Evolutionary conservation across 768 basidiomycete species (phyloP).

Genomic region (Trametes villosa): DNA sequence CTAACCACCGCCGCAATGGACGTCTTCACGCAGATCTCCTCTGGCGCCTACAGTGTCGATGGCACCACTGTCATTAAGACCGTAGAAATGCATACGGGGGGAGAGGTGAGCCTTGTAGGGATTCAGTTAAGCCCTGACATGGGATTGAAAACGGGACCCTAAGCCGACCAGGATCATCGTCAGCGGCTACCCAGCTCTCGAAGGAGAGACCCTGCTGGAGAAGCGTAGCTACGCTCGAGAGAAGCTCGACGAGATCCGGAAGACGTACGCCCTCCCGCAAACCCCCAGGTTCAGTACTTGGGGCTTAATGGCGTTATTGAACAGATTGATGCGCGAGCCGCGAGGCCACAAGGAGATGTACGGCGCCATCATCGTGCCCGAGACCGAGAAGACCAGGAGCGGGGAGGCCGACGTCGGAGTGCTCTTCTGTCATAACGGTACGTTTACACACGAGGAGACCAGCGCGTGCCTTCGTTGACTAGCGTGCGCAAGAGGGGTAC

Average conservation of each 20-base stretch:
- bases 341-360: constrained; percentile 47
- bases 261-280: neutral
- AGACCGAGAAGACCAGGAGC: constrained; percentile 39
- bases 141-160: neutral
- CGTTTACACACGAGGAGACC: neutral
- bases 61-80: constrained; percentile 30
- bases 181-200: constrained; percentile 38
- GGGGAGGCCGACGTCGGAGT: constrained; percentile 46
- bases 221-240: constrained; percentile 39
- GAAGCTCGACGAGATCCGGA: constrained; percentile 35
- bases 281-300: too few relatives aligned
- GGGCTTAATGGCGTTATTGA: neutral
- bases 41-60: neutral
- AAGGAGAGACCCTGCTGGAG: constrained; percentile 40
- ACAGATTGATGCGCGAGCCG: constrained; percentile 44
- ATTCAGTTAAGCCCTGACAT: neutral
- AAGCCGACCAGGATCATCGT: constrained; percentile 46
- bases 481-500: constrained; percentile 40
- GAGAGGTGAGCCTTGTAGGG: constrained; percentile 36
- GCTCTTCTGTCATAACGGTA: constrained; percentile 48
- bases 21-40: constrained; percentile 4
- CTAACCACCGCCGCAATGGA: neutral
- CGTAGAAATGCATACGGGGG: constrained; percentile 45
- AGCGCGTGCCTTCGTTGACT: neutral
- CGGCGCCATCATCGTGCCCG: constrained; percentile 42